phyloP scores from a whole-genome alignment of 192 early-diverging fungal species.

The Podila epigama region DNA sequence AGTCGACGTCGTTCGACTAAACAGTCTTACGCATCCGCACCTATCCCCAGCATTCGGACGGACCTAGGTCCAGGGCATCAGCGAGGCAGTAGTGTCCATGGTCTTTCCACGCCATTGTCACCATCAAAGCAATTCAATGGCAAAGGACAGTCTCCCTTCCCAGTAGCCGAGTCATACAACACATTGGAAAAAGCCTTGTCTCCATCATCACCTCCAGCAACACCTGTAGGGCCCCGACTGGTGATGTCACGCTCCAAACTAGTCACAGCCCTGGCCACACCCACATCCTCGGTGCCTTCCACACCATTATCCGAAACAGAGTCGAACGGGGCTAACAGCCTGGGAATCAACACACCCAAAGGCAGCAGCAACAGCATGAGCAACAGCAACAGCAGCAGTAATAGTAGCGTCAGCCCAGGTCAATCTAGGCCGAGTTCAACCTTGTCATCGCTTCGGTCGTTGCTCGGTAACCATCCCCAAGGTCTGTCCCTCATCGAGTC shows the following conservation, averaged over 20 bases:
- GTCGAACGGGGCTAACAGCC: too few relatives aligned
- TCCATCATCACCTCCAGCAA: slow-evolving; percentile 8
- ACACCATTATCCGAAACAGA: too few relatives aligned
- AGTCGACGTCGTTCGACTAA: not conserved
- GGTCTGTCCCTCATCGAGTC: slow-evolving; percentile 41
- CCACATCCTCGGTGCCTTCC: not conserved
- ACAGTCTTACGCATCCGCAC: slow-evolving; percentile 13
- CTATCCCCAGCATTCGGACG: slow-evolving; percentile 25
- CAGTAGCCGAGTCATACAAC: not conserved
- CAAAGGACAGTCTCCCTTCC: not conserved
- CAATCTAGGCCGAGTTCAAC: slow-evolving; percentile 31
- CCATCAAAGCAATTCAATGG: not conserved
- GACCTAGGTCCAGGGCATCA: slow-evolving; percentile 23
- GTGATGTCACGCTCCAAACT: slow-evolving; percentile 46
- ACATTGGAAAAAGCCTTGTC: not conserved
- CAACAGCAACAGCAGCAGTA: not conserved
- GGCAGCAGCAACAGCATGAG: not conserved
- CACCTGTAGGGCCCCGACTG: not conserved
- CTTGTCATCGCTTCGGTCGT: slow-evolving; percentile 36
- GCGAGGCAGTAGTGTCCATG: not conserved
- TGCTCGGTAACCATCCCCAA: slow-evolving; percentile 43
- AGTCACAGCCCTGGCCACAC: slow-evolving; percentile 7
- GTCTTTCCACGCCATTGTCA: not conserved
- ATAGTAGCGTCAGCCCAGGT: too few relatives aligned
- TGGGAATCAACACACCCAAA: too few relatives aligned